phyloP scores from a whole-genome alignment of 2,329 filamentous ascomycete genomes.

The Ceratocystis smalleyi region DNA sequence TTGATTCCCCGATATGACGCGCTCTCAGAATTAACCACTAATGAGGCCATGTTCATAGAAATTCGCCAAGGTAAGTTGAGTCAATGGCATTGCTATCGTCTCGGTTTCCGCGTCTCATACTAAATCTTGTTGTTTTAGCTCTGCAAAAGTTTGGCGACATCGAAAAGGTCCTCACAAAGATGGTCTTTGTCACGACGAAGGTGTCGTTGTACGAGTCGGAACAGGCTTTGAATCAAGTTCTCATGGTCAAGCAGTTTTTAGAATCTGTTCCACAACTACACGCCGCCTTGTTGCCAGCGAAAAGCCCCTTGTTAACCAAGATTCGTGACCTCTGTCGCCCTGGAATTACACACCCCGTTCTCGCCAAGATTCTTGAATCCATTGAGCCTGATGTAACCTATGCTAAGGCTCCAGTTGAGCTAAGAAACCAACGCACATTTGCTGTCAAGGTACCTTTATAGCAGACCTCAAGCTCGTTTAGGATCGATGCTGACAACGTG shows the following conservation, averaged over 20 bases:
- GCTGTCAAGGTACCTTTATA: constrained; percentile 51
- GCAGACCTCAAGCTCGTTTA: neutral
- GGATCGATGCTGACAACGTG: neutral
- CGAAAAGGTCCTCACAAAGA: constrained; percentile 47
- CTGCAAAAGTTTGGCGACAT: constrained; percentile 49
- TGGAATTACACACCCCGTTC: constrained; percentile 43
- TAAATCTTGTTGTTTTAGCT: constrained; percentile 2
- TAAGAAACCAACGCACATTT: constrained; percentile 80
- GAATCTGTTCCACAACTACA: constrained; percentile 51
- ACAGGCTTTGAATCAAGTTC: constrained; percentile 69
- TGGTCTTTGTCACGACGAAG: constrained; percentile 60
- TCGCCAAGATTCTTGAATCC: constrained; percentile 47
- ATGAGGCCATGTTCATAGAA: constrained; percentile 71
- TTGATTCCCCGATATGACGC: constrained; percentile 64
- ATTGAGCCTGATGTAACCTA: constrained; percentile 74
- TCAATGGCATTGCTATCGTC: constrained; percentile 4
- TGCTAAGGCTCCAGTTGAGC: constrained; percentile 62
- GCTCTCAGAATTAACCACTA: constrained; percentile 62
- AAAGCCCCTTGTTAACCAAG: constrained; percentile 46
- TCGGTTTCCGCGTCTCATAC: neutral
- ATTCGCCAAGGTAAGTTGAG: constrained; percentile 45
- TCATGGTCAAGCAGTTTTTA: constrained; percentile 74
- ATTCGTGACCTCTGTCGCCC: constrained; percentile 57
- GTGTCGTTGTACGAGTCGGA: constrained; percentile 54
- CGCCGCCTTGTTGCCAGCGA: constrained; percentile 49